Base-by-base conservation (phyloP, 495 filamentous ascomycete genomes). In the Penicillium salamii region DNA sequence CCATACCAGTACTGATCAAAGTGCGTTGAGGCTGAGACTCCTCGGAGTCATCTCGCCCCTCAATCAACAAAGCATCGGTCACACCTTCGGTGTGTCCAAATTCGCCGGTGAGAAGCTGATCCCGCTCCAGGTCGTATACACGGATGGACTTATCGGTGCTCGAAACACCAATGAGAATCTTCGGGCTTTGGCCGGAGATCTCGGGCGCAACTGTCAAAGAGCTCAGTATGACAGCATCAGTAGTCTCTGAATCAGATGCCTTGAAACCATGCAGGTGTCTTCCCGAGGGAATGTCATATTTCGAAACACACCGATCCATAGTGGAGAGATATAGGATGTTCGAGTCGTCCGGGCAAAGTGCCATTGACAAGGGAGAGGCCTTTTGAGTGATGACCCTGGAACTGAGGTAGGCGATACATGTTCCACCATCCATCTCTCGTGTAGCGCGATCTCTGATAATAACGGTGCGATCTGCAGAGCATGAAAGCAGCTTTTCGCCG, bases 71-170 rank as follows among this genome's bases (percentile, higher is more conserved):
- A 31, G 91, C 78, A 60, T 87, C 91, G 34, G 89, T 93, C 34
- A 97, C 85, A 34, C 90, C 87, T 60, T 95, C 91, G 0, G 89
- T 95, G 61, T 98, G 93, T 12, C 93, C 95, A 78, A 90, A 96
- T 66, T 96, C 93, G 31, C 88, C 84, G 20, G 88, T 85, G 43
- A 97, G 69, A 52, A 98, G 83, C 19, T 72, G 63, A 12, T 91
- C 92, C 33, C 79, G 78, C 37, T 86, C 83, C 13, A 83, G 71
- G 53, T 95, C 88, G 62, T 98, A 97, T 3, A 97, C 70, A 17
- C 93, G 77, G 48, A 98, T 84, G 6, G 93, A 97, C 61, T 96
- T 97, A 64, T 98, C 93, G 3, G 88, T 95, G 54, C 88, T 89
- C 6, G 95, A 96, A 19, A 95, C 76, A 15, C 88, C 93, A 20